phyloP scores from a whole-genome alignment of 495 filamentous ascomycete genomes.

The Melanomma pulvis-pyrius region DNA sequence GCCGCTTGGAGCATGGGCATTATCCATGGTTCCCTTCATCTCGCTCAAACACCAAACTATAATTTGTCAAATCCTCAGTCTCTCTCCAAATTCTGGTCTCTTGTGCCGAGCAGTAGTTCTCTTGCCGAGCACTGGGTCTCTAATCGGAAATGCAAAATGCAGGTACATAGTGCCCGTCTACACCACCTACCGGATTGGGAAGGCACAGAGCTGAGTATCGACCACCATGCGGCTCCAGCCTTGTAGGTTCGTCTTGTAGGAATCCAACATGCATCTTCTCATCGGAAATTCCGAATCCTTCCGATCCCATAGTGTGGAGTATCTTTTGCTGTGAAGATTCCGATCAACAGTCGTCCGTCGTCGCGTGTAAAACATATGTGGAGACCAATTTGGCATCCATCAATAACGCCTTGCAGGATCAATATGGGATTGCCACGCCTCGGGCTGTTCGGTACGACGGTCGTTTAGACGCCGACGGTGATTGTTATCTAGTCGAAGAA shows the following conservation, averaged over 20 bases:
- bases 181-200: not conserved
- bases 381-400: not conserved
- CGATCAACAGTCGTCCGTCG: not conserved
- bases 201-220: conserved; percentile 1
- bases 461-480: not conserved
- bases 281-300: conserved; percentile 14
- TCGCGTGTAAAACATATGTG: not conserved
- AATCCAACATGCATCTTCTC: not conserved
- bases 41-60: conserved; percentile 5
- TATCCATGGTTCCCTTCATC: conserved; percentile 17
- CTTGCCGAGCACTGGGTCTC: not conserved
- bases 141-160: not conserved
- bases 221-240: conserved; percentile 11
- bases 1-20: conserved; percentile 1
- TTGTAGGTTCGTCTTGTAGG: not conserved
- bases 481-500: too few relatives aligned
- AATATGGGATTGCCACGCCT: not conserved
- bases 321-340: not conserved
- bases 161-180: not conserved
- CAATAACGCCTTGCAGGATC: not conserved
- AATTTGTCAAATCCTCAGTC: conserved; percentile 1
- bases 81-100: not conserved
- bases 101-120: not conserved
- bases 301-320: not conserved
- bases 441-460: not conserved